Evolutionary conservation across 306 rosid species (phyloP).

Genomic region (Cucurbita ficifolia): DNA sequence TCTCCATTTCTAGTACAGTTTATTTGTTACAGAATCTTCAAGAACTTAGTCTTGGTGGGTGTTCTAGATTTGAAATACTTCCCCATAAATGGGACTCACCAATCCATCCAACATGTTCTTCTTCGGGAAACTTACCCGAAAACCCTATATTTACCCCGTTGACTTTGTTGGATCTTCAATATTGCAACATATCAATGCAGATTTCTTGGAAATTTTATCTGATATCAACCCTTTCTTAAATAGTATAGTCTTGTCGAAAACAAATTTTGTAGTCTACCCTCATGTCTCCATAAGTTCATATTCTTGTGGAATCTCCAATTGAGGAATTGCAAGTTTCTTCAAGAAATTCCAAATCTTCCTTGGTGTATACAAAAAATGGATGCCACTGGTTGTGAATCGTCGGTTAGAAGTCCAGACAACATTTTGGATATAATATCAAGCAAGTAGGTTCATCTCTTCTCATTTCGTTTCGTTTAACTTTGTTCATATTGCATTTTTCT

Average conservation of each 20-base stretch:
- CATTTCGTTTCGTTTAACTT: not conserved
- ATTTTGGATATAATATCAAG: not conserved
- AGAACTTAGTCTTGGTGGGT: too few relatives aligned
- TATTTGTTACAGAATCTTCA: too few relatives aligned
- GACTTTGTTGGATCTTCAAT: not conserved
- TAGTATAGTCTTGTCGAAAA: not conserved
- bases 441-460: not conserved
- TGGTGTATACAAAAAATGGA: not conserved
- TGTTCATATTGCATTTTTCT: not conserved
- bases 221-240: not conserved
- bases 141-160: too few relatives aligned
- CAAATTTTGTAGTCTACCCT: not conserved
- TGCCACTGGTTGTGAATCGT: not conserved
- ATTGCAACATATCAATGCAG: too few relatives aligned
- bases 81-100: not conserved
- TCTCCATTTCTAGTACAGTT: too few relatives aligned
- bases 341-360: not conserved
- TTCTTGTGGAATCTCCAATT: not conserved
- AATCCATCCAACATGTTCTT: too few relatives aligned
- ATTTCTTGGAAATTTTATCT: not conserved
- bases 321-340: not conserved
- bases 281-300: not conserved
- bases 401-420: not conserved
- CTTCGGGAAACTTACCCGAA: too few relatives aligned
- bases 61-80: not conserved